Evolutionary conservation across 2,329 filamentous ascomycete species (phyloP).

Genomic region (Elsinoe ampelina): DNA sequence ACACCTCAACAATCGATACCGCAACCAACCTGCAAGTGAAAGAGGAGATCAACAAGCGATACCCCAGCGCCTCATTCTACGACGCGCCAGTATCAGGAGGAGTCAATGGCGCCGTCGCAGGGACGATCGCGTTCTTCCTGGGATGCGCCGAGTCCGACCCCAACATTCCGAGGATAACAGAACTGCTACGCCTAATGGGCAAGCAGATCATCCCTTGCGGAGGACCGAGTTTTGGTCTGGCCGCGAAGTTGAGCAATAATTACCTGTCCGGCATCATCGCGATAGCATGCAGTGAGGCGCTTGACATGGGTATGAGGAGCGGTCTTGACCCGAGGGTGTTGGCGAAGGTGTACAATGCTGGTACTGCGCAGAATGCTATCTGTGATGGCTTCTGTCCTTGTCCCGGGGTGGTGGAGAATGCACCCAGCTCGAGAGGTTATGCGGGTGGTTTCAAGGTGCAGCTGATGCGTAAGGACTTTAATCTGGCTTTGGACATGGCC

Average conservation of each 20-base stretch:
- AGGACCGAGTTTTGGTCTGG: conserved; percentile 45
- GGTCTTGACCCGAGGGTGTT: conserved; percentile 48
- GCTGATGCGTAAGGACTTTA: conserved; percentile 52
- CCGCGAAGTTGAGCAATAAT: conserved; percentile 54
- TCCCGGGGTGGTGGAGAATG: conserved; percentile 40
- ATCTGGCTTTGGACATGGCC: conserved; percentile 47
- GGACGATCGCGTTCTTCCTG: conserved; percentile 48
- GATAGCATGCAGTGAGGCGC: conserved; percentile 49
- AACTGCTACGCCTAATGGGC: conserved; percentile 44
- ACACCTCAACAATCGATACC: conserved; percentile 49
- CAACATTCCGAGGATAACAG: conserved; percentile 36
- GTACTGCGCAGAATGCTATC: conserved; percentile 45
- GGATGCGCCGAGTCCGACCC: conserved; percentile 39
- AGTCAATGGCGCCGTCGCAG: conserved; percentile 43
- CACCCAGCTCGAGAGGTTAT: conserved; percentile 42
- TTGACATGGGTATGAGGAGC: conserved; percentile 51
- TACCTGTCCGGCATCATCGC: conserved; percentile 51
- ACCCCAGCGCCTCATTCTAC: conserved; percentile 40
- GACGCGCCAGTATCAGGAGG: conserved; percentile 47
- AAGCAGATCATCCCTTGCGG: conserved; percentile 47
- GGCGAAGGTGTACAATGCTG: conserved; percentile 42
- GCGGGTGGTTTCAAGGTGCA: conserved; percentile 50
- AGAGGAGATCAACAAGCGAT: conserved; percentile 21
- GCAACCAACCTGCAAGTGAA: conserved; percentile 28
- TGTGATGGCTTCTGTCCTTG: conserved; percentile 45